phyloP scores from a whole-genome alignment of 768 basidiomycete genomes.

The Tricholoma flavovirens region DNA sequence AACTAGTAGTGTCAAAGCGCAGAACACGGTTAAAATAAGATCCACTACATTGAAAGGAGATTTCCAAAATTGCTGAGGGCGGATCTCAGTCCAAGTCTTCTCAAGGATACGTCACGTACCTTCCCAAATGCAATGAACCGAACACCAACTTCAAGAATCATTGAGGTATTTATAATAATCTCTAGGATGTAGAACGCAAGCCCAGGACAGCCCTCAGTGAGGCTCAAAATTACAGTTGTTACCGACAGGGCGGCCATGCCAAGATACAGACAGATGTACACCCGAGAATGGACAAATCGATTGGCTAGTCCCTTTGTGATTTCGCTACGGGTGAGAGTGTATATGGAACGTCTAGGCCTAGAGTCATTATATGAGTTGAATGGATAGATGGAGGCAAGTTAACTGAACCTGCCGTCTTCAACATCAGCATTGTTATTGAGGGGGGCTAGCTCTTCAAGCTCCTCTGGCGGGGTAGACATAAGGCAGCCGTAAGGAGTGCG shows the following conservation, averaged over 20 bases:
- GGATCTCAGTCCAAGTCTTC: constrained; percentile 1
- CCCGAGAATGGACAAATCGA: constrained; percentile 81
- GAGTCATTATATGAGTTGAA: constrained; percentile 14
- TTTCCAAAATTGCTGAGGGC: constrained; percentile 86
- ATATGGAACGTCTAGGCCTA: constrained; percentile 77
- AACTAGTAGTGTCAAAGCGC: constrained; percentile 82
- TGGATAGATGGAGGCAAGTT: not conserved
- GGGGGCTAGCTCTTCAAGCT: constrained; percentile 28
- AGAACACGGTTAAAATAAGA: constrained; percentile 83
- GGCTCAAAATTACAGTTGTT: constrained; percentile 78
- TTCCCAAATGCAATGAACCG: constrained; percentile 90
- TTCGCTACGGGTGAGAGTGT: constrained; percentile 77
- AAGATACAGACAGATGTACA: constrained; percentile 85
- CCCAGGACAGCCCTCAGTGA: constrained; percentile 81
- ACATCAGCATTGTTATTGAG: constrained; percentile 26
- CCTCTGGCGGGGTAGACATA: constrained; percentile 11
- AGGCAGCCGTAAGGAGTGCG: not conserved
- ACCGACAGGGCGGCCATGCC: constrained; percentile 84
- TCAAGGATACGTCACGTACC: constrained; percentile 42
- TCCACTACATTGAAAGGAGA: constrained; percentile 91
- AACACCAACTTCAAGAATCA: constrained; percentile 92
- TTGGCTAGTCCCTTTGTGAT: constrained; percentile 84
- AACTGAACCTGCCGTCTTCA: constrained; percentile 15
- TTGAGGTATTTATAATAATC: constrained; percentile 79
- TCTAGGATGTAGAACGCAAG: constrained; percentile 87